Conservation (phyloP, 345 rosid species). For the Camelina sativa region DNA sequence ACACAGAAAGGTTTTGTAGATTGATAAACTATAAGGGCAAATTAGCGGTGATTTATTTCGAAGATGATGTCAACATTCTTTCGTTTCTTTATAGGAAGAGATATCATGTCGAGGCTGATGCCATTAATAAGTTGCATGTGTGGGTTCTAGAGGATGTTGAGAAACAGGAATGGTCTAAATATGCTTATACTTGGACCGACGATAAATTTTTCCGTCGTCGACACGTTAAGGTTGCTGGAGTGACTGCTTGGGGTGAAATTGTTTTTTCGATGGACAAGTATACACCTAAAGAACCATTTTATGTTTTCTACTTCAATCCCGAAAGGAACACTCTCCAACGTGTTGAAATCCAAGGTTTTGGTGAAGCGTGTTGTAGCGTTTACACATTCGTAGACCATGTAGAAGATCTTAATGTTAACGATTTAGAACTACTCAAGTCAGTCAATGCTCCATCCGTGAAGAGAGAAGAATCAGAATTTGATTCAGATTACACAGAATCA, state of each 20-base stretch:
- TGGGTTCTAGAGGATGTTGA: no score
- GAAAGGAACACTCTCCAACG: not conserved
- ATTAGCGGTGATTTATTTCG: not conserved
- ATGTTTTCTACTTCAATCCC: not conserved
- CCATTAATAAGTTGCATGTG: no score
- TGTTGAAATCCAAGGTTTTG: not conserved
- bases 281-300: no score
- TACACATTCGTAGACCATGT: not conserved
- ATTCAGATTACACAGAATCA: not conserved
- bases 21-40: not conserved
- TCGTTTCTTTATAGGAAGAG: no score
- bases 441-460: not conserved
- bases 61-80: not conserved
- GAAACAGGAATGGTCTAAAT: no score
- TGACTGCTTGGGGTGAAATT: no score
- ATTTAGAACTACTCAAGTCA: not conserved
- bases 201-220: not conserved
- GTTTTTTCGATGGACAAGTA: no score
- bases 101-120: not conserved
- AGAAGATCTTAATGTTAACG: not conserved
- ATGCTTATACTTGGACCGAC: no score
- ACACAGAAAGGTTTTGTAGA: not conserved
- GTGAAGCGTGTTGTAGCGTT: not conserved
- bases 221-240: no score
- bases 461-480: no score